These are phyloP conservation scores for Protomyces arabidopsidicola DNA, from an alignment of 1,139 yeast species.

Conservation along the genomic window DNA sequence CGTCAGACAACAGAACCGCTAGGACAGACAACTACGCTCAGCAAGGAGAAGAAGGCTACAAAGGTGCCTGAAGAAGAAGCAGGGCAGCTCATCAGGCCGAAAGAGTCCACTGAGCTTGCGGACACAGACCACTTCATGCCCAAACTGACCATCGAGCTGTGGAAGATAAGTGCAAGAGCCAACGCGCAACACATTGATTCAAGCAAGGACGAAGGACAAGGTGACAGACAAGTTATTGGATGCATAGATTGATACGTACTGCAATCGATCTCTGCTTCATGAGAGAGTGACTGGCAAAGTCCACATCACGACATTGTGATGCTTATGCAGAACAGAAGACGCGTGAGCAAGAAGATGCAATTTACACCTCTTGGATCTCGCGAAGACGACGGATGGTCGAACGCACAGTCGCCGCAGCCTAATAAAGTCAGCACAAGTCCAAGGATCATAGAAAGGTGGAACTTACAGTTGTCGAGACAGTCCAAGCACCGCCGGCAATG, in stretches of 20 bases:
- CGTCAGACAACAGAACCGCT: conserved; percentile 1
- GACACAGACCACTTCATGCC: too few relatives aligned
- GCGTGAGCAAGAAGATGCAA: not conserved
- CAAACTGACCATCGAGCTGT: too few relatives aligned
- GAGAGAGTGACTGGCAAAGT: not conserved
- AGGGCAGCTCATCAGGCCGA: too few relatives aligned
- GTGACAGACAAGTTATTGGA: too few relatives aligned
- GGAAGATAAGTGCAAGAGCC: too few relatives aligned
- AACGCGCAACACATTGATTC: too few relatives aligned
- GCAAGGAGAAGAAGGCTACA: too few relatives aligned
- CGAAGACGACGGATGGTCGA: conserved; percentile 99
- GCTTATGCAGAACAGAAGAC: not conserved
- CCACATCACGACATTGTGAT: not conserved
- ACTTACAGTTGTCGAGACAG: conserved; percentile 55
- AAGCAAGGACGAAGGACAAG: too few relatives aligned
- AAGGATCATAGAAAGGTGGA: not conserved
- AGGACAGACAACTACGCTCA: not conserved
- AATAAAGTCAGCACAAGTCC: conserved; percentile 52
- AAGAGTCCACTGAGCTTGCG: too few relatives aligned
- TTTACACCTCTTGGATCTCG: conserved; percentile 98
- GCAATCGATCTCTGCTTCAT: not conserved
- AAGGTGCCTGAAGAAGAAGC: too few relatives aligned
- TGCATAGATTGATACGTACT: not conserved
- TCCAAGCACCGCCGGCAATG: conserved; percentile 99
- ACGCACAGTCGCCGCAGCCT: conserved; percentile 99